These are phyloP conservation scores for Trichocomaceae sp. DNA, from an alignment of 2,329 filamentous ascomycete genomes.

Conservation along the genomic window DNA sequence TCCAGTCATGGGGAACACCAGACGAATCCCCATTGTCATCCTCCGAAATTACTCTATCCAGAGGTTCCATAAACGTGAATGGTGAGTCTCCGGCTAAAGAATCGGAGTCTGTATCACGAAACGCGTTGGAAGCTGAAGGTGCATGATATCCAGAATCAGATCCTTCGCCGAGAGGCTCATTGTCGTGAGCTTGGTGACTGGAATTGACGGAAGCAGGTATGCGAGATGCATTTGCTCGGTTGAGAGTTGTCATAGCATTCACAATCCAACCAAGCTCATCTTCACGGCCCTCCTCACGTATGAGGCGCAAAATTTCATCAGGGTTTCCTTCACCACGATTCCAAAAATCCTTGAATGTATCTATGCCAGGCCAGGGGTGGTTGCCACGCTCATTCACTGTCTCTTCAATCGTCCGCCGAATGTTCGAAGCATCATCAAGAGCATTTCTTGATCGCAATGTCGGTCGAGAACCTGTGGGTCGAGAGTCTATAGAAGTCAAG, in stretches of 20 bases:
- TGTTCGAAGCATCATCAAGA: constrained; percentile 41
- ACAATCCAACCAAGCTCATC: constrained; percentile 57
- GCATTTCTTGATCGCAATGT: constrained; percentile 42
- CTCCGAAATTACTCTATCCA: not conserved
- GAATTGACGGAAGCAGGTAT: not conserved
- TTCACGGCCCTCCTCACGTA: constrained; percentile 54
- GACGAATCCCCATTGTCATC: not conserved
- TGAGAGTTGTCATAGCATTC: constrained; percentile 42
- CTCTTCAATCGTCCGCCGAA: constrained; percentile 45
- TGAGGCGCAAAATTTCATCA: constrained; percentile 54
- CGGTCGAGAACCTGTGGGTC: constrained; percentile 28
- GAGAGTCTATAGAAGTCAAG: constrained; percentile 1
- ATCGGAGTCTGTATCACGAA: not conserved
- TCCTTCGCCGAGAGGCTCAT: constrained; percentile 1
- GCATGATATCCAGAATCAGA: not conserved
- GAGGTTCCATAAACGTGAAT: not conserved
- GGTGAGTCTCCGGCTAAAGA: not conserved
- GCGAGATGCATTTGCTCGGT: constrained; percentile 9
- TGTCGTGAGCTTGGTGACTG: not conserved
- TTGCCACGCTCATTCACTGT: constrained; percentile 5
- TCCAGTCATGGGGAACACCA: not conserved
- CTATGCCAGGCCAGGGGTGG: constrained; percentile 25
- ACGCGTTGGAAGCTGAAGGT: not conserved
- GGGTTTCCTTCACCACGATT: constrained; percentile 55
- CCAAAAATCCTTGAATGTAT: constrained; percentile 52